A percentile compares a stretch with the other conserved stretches of the same genome.
phyloP scores from a whole-genome alignment of 2,329 filamentous ascomycete species.

The Colletotrichum graminicola region DNA sequence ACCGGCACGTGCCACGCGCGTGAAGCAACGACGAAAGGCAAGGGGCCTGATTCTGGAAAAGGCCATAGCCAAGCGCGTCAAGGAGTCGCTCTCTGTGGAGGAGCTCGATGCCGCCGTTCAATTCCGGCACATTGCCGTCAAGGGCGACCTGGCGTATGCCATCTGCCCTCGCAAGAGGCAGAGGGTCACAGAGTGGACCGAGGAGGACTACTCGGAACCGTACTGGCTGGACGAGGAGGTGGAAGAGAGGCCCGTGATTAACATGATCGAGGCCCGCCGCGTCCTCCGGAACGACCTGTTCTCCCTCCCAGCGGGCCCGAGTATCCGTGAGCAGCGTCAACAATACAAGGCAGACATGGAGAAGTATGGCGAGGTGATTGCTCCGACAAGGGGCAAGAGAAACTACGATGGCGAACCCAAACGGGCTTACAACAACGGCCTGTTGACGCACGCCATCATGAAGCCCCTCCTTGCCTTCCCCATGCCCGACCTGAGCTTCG shows the following conservation, averaged over 20 bases:
- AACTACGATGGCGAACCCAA: constrained; percentile 30
- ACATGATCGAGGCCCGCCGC: constrained; percentile 32
- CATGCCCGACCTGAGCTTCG: constrained; percentile 34
- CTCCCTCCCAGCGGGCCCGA: constrained; percentile 20
- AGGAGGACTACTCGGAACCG: constrained; percentile 11
- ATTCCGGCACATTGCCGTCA: constrained; percentile 25
- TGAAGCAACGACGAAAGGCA: constrained; percentile 12
- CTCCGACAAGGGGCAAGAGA: constrained; percentile 6
- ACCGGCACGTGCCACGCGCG: constrained; percentile 7
- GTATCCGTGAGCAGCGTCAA: constrained; percentile 14
- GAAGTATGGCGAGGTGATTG: constrained; percentile 26
- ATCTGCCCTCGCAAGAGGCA: constrained; percentile 34
- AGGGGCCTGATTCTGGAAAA: constrained; percentile 20
- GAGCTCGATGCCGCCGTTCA: constrained; percentile 32
- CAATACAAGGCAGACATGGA: constrained; percentile 26
- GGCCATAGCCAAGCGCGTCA: constrained; percentile 13
- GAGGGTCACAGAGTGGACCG: not conserved
- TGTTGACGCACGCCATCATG: constrained; percentile 34
- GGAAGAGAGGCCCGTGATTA: constrained; percentile 20
- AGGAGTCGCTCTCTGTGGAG: constrained; percentile 18
- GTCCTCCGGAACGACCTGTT: constrained; percentile 28
- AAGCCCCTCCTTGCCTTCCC: constrained; percentile 30
- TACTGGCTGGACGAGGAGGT: constrained; percentile 23
- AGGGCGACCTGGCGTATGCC: constrained; percentile 24
- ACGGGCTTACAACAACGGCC: constrained; percentile 33